Percentiles rank a stretch among this genome's conserved stretches.
These are phyloP conservation scores for Diutina sp. DNA, from an alignment of 1,139 yeast species.

Conservation along the genomic window DNA sequence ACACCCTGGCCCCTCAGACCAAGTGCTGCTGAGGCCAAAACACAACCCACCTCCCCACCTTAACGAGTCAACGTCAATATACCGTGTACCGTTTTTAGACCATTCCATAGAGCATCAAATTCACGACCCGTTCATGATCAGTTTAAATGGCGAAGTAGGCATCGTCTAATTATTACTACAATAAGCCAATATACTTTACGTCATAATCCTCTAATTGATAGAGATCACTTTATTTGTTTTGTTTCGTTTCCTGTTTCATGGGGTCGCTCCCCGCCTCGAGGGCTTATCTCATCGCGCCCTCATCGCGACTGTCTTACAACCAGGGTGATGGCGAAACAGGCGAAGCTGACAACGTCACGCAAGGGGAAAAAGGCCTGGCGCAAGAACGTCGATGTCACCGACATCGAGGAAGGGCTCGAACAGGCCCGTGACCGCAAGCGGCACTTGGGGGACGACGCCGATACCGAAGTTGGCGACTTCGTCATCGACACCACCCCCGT, in stretches of 20 bases:
- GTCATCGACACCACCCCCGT: slow-evolving; percentile 43
- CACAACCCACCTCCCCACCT: not conserved
- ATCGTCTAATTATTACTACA: too few relatives aligned
- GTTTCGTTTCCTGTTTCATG: not conserved
- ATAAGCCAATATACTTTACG: too few relatives aligned
- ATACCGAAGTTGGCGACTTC: slow-evolving; percentile 27
- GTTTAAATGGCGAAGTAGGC: too few relatives aligned
- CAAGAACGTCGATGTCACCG: slow-evolving; percentile 79
- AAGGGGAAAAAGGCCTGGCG: slow-evolving; percentile 96
- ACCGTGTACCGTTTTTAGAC: not conserved
- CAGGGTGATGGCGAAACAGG: not conserved
- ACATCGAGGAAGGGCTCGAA: slow-evolving; percentile 60
- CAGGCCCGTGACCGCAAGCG: slow-evolving; percentile 56
- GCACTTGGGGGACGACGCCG: slow-evolving; percentile 42
- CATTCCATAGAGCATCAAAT: not conserved
- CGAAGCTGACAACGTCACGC: slow-evolving; percentile 33
- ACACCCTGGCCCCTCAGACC: slow-evolving; percentile 7
- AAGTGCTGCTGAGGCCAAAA: not conserved
- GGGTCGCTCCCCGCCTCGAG: not conserved
- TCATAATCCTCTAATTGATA: too few relatives aligned
- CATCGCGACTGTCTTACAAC: not conserved
- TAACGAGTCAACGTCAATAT: not conserved
- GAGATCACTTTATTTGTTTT: not conserved
- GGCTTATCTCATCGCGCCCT: not conserved
- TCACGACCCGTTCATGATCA: not conserved